Base-by-base conservation (phyloP, 2,329 filamentous ascomycete genomes). In the Gremmenia infestans region DNA sequence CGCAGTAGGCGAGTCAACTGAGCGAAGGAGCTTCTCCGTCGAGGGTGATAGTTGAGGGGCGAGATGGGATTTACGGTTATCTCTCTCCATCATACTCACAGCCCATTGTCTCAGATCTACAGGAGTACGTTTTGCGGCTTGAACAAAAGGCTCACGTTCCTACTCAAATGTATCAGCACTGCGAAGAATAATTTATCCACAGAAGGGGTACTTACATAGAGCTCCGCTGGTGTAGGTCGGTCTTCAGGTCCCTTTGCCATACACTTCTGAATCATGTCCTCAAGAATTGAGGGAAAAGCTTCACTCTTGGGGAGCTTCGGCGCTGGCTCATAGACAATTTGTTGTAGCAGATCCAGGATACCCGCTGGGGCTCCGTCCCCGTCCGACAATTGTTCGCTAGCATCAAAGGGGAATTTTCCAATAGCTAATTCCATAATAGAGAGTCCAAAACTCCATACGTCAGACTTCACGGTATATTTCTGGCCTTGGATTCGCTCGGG, bases 391-490 rank as follows among this genome's bases (percentile, higher is more conserved):
- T 85, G 81, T 67, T 87, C 84, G 65, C 84, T 90, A 12, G 86
- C 80, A 62, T 88, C 87, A 71, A 99, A 99, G 0, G 94, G 94
- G 68, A 99, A 99, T 68, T 95, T 92, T 63, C 94, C 94, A 69
- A 99, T 97, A 36, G 94, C 94, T 64, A 99, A 76, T 73, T 99
- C 94, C 92, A 99, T 97, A 60, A 99, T 85, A 0, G 87, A 88
- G 63, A 99, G 78, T 35, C 94, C 94, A 60, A 97, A 95, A 81
- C 92, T 97, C 94, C 94, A 99, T 4, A 99, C 94, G 71, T 99
- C 94, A 12, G 92, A 97, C 73, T 97, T 97, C 67, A 99, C 93
- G 0, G 93, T 96, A 74, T 99, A 99, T 67, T 90, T 91, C 61
- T 94, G 91, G 60, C 94, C 94, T 72, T 97, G 92, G 64, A 99